Evolutionary conservation across 768 basidiomycete genomes (phyloP).

Genomic region (Boletus huronensis): DNA sequence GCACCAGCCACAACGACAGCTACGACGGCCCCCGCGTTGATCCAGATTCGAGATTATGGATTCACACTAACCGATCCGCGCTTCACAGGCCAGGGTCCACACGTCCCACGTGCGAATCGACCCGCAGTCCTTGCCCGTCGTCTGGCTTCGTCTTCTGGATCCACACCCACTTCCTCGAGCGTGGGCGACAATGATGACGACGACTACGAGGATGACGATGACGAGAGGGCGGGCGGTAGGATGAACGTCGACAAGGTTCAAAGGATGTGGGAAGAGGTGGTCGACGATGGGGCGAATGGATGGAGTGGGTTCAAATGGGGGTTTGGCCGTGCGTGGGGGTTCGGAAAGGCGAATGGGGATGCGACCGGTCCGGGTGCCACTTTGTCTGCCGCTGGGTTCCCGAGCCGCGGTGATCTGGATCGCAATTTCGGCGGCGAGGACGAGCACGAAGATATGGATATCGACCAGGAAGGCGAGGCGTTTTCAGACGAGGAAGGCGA

Average conservation of each 20-base stretch:
- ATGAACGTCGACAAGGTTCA: not conserved
- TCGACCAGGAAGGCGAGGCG: slow-evolving; percentile 35
- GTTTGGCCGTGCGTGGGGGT: slow-evolving; percentile 40
- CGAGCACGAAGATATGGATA: slow-evolving; percentile 22
- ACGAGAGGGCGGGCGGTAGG: slow-evolving; percentile 2
- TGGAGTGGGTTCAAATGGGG: slow-evolving; percentile 43
- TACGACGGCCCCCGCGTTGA: slow-evolving; percentile 10
- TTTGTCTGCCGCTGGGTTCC: slow-evolving; percentile 19
- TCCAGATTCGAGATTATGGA: slow-evolving; percentile 52
- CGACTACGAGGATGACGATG: slow-evolving; percentile 7
- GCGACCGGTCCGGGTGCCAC: not conserved
- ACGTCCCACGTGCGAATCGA: slow-evolving; percentile 39
- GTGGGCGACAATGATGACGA: slow-evolving; percentile 6
- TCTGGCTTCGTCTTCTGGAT: slow-evolving; percentile 21
- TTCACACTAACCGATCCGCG: slow-evolving; percentile 41
- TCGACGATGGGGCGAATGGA: slow-evolving; percentile 27
- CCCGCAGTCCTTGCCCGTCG: slow-evolving; percentile 29
- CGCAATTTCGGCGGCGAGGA: slow-evolving; percentile 44
- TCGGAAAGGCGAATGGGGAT: slow-evolving; percentile 6
- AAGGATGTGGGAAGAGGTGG: slow-evolving; percentile 22
- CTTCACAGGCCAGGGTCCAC: slow-evolving; percentile 40
- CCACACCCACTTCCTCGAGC: slow-evolving; percentile 4
- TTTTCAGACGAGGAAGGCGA: slow-evolving; percentile 19
- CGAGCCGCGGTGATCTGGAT: slow-evolving; percentile 43
- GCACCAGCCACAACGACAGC: not conserved